Evolutionary conservation across 2,329 filamentous ascomycete genomes (phyloP), one percentile per base, ranked within the genome.

Genomic region (Chrysoporthe austroafricana): DNA sequence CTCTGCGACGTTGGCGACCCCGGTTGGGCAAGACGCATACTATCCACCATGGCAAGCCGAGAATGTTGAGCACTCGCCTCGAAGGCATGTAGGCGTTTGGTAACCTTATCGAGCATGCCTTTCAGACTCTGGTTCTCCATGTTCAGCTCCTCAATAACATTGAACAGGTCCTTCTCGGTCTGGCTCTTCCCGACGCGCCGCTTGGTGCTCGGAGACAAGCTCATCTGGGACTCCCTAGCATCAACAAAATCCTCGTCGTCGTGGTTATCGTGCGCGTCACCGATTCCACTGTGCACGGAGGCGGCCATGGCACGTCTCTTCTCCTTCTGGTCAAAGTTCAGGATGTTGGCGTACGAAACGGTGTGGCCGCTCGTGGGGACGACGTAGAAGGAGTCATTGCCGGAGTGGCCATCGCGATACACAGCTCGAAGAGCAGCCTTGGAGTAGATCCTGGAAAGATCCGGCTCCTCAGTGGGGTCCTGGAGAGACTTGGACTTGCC

Each of bases 361-460:
- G 94, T 97, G 71, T 95, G 94, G 5, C 96, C 95, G 21, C 92
- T 93, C 0, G 92, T 92, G 4, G 95, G 96, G 1, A 99, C 96
- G 1, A 98, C 91, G 77, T 97, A 98, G 81, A 99, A 99, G 9
- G 92, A 96, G 73, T 92, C 91, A 68, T 85, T 87, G 18, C 86
- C 82, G 18, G 85, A 84, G 39, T 89, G 85, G 0, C 88, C 88
- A 42, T 90, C 90, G 66, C 92, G 89, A 26, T 88, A 85, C 54
- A 97, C 85, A 0, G 94, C 93, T 63, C 90, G 87, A 64, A 98
- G 85, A 3, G 95, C 93, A 14, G 95, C 93, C 72, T 89, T 90
- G 52, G 94, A 97, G 77, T 96, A 96, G 42, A 97, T 87, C 69
- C 90, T 91, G 73, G 88, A 90, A 36, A 97, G 86, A 72, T 98